Percentiles rank a stretch among this genome's conserved stretches.
Conservation (phyloP, 352 stramenopile genomes). For the Pythium periplocum region DNA sequence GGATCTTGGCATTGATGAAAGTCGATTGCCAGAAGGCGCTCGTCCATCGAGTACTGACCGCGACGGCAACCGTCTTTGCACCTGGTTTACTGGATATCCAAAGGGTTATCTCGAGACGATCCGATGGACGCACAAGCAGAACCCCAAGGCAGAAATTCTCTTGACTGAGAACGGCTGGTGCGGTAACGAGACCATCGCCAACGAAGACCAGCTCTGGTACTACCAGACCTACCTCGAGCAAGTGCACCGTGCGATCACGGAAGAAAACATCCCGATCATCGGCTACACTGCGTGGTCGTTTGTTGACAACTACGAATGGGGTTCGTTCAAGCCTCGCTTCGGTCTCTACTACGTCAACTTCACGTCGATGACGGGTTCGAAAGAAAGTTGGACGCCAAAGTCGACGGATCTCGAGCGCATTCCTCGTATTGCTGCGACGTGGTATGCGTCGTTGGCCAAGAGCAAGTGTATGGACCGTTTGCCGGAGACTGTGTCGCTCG, state of each 20-base stretch:
- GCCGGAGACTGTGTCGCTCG: not conserved
- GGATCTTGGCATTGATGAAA: conserved; percentile 48
- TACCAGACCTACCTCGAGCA: conserved; percentile 49
- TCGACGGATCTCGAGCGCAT: conserved; percentile 28
- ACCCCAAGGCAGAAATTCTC: conserved; percentile 37
- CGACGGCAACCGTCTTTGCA: conserved; percentile 32
- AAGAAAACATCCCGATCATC: conserved; percentile 68
- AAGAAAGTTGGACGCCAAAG: conserved; percentile 24
- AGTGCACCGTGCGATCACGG: conserved; percentile 46
- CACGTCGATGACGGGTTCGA: conserved; percentile 23
- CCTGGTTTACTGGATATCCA: conserved; percentile 47
- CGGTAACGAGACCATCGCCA: conserved; percentile 50
- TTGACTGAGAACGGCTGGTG: conserved; percentile 72
- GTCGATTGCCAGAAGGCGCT: conserved; percentile 48
- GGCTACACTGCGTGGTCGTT: conserved; percentile 94
- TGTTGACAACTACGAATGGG: conserved; percentile 95
- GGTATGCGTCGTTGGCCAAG: conserved; percentile 46
- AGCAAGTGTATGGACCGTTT: conserved; percentile 50
- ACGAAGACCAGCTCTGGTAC: conserved; percentile 63
- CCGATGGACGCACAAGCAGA: conserved; percentile 42
- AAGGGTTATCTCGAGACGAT: conserved; percentile 49
- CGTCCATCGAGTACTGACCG: conserved; percentile 35
- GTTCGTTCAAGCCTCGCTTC: conserved; percentile 57
- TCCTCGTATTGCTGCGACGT: conserved; percentile 42
- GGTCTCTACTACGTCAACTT: conserved; percentile 67